Evolutionary conservation across 495 filamentous ascomycete species (phyloP).

Genomic region (Trichoderma parareesei): DNA sequence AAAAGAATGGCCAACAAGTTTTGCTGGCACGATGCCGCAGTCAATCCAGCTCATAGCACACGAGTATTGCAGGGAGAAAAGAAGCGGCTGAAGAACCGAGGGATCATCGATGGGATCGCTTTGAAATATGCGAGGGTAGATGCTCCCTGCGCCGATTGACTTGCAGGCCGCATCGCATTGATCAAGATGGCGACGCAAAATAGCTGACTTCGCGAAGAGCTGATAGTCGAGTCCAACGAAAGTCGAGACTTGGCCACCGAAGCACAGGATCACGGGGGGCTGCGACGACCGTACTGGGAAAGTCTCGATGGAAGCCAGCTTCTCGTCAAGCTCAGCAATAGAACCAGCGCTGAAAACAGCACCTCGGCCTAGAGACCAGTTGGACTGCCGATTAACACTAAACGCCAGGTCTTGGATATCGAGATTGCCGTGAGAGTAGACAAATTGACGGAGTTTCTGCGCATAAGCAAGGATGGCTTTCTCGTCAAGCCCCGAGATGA

Average conservation of each 20-base stretch:
- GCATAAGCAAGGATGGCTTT: neutral
- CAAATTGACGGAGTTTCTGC: neutral
- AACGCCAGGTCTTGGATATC: neutral
- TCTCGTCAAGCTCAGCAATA: neutral
- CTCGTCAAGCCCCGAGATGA: neutral
- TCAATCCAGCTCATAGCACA: constrained; percentile 44
- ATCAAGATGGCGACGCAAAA: constrained; percentile 32
- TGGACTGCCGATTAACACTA: neutral
- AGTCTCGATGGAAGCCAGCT: neutral
- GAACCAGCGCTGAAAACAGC: neutral
- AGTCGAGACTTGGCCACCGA: constrained; percentile 27
- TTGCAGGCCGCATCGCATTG: constrained; percentile 19
- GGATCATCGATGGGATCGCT: constrained; percentile 22
- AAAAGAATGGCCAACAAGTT: constrained; percentile 46
- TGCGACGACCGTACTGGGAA: neutral
- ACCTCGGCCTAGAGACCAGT: neutral
- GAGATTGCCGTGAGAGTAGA: neutral
- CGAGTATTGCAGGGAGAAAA: constrained; percentile 45
- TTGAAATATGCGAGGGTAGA: constrained; percentile 40
- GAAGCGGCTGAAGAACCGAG: constrained; percentile 31
- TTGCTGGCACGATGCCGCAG: constrained; percentile 29
- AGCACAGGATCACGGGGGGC: constrained; percentile 23
- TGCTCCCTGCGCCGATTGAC: constrained; percentile 20
- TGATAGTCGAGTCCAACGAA: constrained; percentile 15
- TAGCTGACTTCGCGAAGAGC: constrained; percentile 22